A percentile compares a stretch with the other conserved stretches of the same genome.
phyloP scores from a whole-genome alignment of 768 basidiomycete genomes.

The Boletus sp. region DNA sequence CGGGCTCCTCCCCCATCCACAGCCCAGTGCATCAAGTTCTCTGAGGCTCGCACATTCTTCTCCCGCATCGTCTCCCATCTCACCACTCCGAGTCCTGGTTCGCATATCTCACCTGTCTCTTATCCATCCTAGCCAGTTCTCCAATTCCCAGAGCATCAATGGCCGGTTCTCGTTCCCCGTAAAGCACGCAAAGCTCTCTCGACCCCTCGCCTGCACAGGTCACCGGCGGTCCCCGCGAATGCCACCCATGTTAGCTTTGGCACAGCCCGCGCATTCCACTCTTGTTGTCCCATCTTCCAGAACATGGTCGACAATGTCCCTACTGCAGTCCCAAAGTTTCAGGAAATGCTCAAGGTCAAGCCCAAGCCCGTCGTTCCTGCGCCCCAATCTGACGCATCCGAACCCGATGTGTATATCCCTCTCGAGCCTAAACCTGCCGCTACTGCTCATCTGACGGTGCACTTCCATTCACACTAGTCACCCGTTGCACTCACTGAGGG shows the following conservation, averaged over 20 bases:
- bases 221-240: conserved; percentile 45
- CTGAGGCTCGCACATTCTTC: conserved; percentile 53
- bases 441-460: conserved; percentile 69
- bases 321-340: conserved; percentile 36
- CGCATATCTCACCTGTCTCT: conserved; percentile 8
- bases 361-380: conserved; percentile 4
- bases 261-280: conserved; percentile 72
- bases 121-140: conserved; percentile 12
- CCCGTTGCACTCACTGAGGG: conserved; percentile 57
- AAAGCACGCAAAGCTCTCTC: conserved; percentile 49
- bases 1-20: conserved; percentile 29
- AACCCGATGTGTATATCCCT: conserved; percentile 65
- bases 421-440: conserved; percentile 36
- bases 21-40: conserved; percentile 48
- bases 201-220: conserved; percentile 58
- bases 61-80: conserved; percentile 56
- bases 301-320: conserved; percentile 80
- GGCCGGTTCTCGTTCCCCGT: conserved; percentile 56
- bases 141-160: conserved; percentile 42
- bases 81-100: conserved; percentile 39
- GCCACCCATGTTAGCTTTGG: conserved; percentile 74
- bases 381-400: conserved; percentile 30
- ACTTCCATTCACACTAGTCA: conserved; percentile 52
- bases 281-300: conserved; percentile 73
- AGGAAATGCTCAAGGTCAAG: conserved; percentile 31